Evolutionary conservation across 495 filamentous ascomycete species (phyloP), one percentile per base, ranked within the genome.

Genomic region (Daldinia vernicosa): DNA sequence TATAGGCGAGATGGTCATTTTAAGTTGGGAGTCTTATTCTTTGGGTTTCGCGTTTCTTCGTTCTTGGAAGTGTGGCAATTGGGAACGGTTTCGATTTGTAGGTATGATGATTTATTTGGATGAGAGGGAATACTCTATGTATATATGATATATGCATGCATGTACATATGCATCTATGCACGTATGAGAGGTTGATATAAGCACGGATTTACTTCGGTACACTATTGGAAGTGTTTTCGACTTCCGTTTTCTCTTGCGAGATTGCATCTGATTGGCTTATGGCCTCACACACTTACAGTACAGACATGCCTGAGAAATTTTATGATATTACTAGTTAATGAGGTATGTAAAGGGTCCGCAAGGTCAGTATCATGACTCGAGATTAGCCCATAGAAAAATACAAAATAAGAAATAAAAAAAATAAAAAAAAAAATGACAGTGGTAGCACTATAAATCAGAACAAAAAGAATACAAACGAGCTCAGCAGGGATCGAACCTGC

Each of bases 401-500:
- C 9, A 30, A 55, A 15, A 32, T n/a, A n/a, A 26, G 1, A 54
- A 4, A 56, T 1, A 27, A 55, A 33, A n/a, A 17, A 56, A 35
- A 53, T 26, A 52, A 30, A 19, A 24, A 52, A 30, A 19, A 24
- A 3, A 12, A 40, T 12, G 9, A 55, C 28, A 43, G 15, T 11
- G 45, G 4, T 24, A 56, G 6, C 6, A 55, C 33, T 14, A 35
- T 2, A 1, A 32, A 2, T 32, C 4, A 35, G 33, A 40, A 6
- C 1, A 39, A 61, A 39, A 57, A 52, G 3, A 33, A 52, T 52
- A 52, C 2, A 53, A 7, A 28, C 66, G 70, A 69, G 70, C 70
- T 65, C 66, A 69, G 66, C 70, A 73, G 70, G 70, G 70, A 73
- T 73, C 65, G 70, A 73, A 73, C 70, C 70, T 73, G 70, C 70